Percentiles rank a stretch among this genome's conserved stretches.
Evolutionary conservation across 1,284 basidiomycete genomes (phyloP).

Genomic region (Pholiota adiposa): DNA sequence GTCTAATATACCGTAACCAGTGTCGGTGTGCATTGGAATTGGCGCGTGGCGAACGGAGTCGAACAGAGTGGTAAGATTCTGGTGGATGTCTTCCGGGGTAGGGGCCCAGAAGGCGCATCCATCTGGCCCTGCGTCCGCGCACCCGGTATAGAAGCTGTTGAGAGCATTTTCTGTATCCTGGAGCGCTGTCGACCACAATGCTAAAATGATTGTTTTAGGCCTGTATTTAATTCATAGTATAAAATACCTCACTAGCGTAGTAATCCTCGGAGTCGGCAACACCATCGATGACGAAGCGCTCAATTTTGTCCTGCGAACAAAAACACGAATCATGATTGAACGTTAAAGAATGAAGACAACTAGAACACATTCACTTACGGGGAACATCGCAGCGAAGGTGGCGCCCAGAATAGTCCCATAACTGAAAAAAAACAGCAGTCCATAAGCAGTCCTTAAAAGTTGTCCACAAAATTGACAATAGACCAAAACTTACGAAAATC

Average conservation of each 20-base stretch:
- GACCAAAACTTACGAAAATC: conserved; percentile 44
- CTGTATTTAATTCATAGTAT: not conserved
- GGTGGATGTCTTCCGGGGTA: conserved; percentile 29
- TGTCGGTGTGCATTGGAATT: conserved; percentile 27
- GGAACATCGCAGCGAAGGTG: not conserved
- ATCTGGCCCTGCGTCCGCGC: conserved; percentile 38
- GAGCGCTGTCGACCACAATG: conserved; percentile 27
- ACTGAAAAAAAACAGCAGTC: no score
- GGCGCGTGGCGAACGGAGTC: conserved; percentile 24
- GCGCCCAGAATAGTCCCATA: not conserved
- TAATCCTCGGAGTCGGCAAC: conserved; percentile 43
- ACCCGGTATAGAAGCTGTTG: conserved; percentile 38
- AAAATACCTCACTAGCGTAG: conserved; percentile 10
- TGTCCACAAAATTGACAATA: not conserved
- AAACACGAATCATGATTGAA: not conserved
- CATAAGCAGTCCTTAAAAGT: conserved; percentile 17
- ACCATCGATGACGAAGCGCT: conserved; percentile 43
- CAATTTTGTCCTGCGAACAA: conserved; percentile 39
- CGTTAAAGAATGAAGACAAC: not conserved
- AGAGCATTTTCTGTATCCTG: conserved; percentile 33
- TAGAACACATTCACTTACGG: not conserved
- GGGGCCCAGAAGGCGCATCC: conserved; percentile 42
- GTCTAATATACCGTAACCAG: conserved; percentile 23
- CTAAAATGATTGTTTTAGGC: conserved; percentile 15
- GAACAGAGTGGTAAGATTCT: conserved; percentile 28